These are phyloP conservation scores for Acanthamoeba royreba DNA, from an alignment of 208 protist species.

Conservation along the genomic window DNA sequence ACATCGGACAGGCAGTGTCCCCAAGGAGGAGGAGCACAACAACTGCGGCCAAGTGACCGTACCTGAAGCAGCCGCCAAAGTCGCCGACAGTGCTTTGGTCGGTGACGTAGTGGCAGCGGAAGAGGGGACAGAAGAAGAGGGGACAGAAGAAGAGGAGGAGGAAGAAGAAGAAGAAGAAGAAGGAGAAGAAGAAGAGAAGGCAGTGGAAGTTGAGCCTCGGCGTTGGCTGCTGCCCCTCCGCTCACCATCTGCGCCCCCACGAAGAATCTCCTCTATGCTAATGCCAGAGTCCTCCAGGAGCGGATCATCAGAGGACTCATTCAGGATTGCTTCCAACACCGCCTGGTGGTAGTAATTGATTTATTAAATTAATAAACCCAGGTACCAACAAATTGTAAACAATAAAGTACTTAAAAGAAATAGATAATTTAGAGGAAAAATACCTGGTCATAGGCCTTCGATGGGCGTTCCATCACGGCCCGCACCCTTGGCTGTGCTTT, in stretches of 20 bases:
- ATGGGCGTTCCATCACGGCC: too few relatives aligned
- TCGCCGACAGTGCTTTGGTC: not conserved
- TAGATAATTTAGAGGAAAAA: too few relatives aligned
- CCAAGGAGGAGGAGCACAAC: too few relatives aligned
- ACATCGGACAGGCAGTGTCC: too few relatives aligned
- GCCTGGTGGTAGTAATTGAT: not conserved
- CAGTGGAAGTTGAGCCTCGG: not conserved
- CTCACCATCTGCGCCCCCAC: not conserved
- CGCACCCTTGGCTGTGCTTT: too few relatives aligned
- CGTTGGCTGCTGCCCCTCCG: not conserved
- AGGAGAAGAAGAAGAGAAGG: not conserved
- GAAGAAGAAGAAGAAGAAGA: not conserved
- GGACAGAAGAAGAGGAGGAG: not conserved
- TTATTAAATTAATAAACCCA: not conserved
- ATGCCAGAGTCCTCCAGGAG: not conserved
- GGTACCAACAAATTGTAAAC: too few relatives aligned
- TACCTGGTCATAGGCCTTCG: too few relatives aligned
- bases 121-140: not conserved
- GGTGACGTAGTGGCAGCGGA: not conserved
- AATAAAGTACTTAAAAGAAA: too few relatives aligned
- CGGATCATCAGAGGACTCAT: not conserved
- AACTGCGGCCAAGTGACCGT: too few relatives aligned
- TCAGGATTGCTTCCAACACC: slow-evolving; percentile 13
- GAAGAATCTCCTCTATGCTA: not conserved
- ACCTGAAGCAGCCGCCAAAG: not conserved